Evolutionary conservation across 257 asterid species (phyloP).

Genomic region (Handroanthus guayacan): DNA sequence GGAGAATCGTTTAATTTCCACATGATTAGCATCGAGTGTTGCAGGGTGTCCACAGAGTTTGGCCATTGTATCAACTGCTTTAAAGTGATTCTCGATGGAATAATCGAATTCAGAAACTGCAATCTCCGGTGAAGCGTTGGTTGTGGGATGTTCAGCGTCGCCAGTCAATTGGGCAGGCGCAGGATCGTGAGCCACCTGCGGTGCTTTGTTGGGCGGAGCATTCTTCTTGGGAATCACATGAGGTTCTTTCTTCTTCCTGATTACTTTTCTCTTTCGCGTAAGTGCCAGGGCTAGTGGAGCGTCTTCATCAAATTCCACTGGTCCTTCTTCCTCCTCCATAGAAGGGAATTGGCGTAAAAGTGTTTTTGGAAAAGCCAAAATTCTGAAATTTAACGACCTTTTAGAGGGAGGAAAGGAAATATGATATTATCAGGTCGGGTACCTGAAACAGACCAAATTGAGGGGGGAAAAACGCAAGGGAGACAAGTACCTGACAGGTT

Average conservation of each 20-base stretch:
- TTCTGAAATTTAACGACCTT: conserved; percentile 28
- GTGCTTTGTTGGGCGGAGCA: conserved; percentile 5
- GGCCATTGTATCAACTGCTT: conserved; percentile 54
- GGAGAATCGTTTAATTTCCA: conserved; percentile 61
- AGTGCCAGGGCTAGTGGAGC: conserved; percentile 38
- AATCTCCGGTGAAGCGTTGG: conserved; percentile 39
- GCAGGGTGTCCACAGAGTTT: conserved; percentile 58
- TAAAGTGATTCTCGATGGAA: conserved; percentile 82
- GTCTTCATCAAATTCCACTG: conserved; percentile 41
- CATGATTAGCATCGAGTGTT: conserved; percentile 41
- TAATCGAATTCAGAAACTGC: conserved; percentile 63
- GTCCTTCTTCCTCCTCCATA: conserved; percentile 21
- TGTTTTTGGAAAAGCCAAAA: conserved; percentile 28
- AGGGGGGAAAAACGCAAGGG: background rate
- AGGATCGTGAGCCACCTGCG: conserved; percentile 5
- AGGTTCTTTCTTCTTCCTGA: conserved; percentile 24
- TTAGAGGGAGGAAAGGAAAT: background rate
- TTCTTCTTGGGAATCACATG: background rate
- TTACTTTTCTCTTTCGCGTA: conserved; percentile 30
- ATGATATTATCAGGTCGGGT: background rate
- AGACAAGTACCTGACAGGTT: too few relatives aligned
- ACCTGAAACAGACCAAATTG: too few relatives aligned
- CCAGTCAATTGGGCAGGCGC: conserved; percentile 29
- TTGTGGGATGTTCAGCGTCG: conserved; percentile 21
- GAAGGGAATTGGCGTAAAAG: background rate